A percentile compares a stretch with the other conserved stretches of the same genome.
phyloP scores from a whole-genome alignment of 805 yeast genomes.

The Yamadazyma insecticola region DNA sequence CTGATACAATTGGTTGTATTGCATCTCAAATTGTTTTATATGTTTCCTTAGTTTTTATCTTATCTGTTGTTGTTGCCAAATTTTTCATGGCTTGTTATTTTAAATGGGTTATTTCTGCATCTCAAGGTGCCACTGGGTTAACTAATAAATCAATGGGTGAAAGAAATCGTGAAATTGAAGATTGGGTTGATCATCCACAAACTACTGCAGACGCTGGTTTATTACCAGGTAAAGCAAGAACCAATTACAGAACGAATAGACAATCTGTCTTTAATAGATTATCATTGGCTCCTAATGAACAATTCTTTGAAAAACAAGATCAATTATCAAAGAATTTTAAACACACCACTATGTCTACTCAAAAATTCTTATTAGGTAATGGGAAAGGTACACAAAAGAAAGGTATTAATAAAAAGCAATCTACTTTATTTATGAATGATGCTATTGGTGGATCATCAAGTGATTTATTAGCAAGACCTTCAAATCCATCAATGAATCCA shows the following conservation, averaged over 20 bases:
- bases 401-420: constrained; percentile 13
- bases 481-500: constrained; percentile 28
- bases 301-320: constrained; percentile 32
- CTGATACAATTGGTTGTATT: constrained; percentile 89
- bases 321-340: constrained; percentile 35
- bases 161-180: constrained; percentile 67
- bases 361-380: constrained; percentile 39
- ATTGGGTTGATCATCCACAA: constrained; percentile 69
- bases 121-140: constrained; percentile 72
- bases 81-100: constrained; percentile 85
- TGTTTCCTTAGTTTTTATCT: constrained; percentile 77
- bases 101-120: constrained; percentile 69
- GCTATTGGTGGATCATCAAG: constrained; percentile 23
- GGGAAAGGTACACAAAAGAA: constrained; percentile 11
- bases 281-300: constrained; percentile 38
- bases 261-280: constrained; percentile 36
- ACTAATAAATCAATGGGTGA: constrained; percentile 56
- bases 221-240: constrained; percentile 50
- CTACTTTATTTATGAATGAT: constrained; percentile 26
- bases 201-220: constrained; percentile 34
- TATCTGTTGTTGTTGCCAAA: constrained; percentile 72
- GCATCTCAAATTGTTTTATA: constrained; percentile 82
- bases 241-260: constrained; percentile 40
- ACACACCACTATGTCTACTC: constrained; percentile 64
- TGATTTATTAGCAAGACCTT: constrained; percentile 21